Evolutionary conservation across 1,284 basidiomycete genomes (phyloP).

Genomic region (Malassezia slooffiae): DNA sequence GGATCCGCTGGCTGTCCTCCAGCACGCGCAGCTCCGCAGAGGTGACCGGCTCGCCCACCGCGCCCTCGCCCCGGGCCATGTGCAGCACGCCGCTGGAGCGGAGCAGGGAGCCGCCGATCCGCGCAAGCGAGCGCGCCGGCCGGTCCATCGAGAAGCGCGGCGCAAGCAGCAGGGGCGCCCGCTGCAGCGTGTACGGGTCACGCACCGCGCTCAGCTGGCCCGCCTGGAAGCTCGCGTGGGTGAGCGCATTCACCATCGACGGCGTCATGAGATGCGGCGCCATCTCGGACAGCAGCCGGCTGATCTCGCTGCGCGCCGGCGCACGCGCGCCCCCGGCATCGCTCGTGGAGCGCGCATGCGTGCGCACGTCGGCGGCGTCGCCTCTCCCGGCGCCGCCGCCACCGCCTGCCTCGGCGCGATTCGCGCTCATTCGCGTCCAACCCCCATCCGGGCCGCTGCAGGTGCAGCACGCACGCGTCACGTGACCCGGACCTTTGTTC

Average conservation of each 20-base stretch:
- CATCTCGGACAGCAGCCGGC: conserved; percentile 40
- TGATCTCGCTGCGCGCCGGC: conserved; percentile 15
- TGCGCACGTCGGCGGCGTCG: too few species aligned
- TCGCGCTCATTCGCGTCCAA: not conserved
- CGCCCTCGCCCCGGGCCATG: not conserved
- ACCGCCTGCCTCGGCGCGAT: too few species aligned
- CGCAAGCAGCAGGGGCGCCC: conserved; percentile 27
- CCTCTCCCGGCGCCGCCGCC: too few species aligned
- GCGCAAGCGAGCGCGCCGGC: conserved; percentile 36
- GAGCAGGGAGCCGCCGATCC: conserved; percentile 30
- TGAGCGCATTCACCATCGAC: conserved; percentile 38
- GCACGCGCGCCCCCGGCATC: not conserved
- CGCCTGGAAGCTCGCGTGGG: conserved; percentile 23
- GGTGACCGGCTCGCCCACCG: conserved; percentile 15
- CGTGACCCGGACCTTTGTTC: not conserved
- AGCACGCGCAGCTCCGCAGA: conserved; percentile 38
- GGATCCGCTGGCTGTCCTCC: conserved; percentile 40
- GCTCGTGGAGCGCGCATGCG: not conserved
- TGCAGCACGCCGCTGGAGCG: conserved; percentile 11
- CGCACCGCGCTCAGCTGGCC: conserved; percentile 26
- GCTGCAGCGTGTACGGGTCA: conserved; percentile 21
- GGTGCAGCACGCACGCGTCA: not conserved
- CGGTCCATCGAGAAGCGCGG: conserved; percentile 34
- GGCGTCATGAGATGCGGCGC: conserved; percentile 44
- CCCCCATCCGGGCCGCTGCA: not conserved